Evolutionary conservation across 352 stramenopile species (phyloP).

Genomic region (Phytophthora uliginosa): DNA sequence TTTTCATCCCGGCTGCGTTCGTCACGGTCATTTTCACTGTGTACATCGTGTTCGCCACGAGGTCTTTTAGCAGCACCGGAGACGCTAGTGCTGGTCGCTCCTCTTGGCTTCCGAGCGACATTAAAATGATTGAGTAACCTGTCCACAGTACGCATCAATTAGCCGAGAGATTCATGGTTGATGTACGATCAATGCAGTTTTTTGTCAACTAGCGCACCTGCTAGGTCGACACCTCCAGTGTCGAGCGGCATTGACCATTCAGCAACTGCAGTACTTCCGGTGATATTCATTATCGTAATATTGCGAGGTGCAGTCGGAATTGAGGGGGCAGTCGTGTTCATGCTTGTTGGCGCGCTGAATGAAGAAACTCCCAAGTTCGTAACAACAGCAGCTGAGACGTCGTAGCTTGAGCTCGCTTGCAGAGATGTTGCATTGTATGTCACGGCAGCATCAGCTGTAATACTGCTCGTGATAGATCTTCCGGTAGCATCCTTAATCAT

Average conservation of each 20-base stretch:
- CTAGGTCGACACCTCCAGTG: conserved; percentile 52
- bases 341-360: conserved; percentile 34
- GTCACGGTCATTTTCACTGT: conserved; percentile 57
- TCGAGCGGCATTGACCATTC: conserved; percentile 55
- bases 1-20: conserved; percentile 45
- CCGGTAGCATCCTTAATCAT: conserved; percentile 36
- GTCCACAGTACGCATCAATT: conserved; percentile 3
- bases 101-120: conserved; percentile 25
- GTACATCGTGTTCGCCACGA: conserved; percentile 56
- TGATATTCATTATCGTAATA: conserved; percentile 41
- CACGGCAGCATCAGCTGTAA: conserved; percentile 31
- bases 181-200: neutral
- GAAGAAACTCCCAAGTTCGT: conserved; percentile 52
- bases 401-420: conserved; percentile 37
- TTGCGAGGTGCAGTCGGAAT: conserved; percentile 41
- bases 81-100: conserved; percentile 11
- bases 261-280: conserved; percentile 45
- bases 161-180: neutral
- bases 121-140: conserved; percentile 41
- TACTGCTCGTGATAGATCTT: conserved; percentile 17
- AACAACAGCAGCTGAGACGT: conserved; percentile 43
- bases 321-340: conserved; percentile 44
- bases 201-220: conserved; percentile 34
- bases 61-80: conserved; percentile 32
- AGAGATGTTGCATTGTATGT: conserved; percentile 44